Percentiles rank a stretch among this genome's conserved stretches.
Conservation (phyloP, 495 filamentous ascomycete species). For the Xylaria curta region DNA sequence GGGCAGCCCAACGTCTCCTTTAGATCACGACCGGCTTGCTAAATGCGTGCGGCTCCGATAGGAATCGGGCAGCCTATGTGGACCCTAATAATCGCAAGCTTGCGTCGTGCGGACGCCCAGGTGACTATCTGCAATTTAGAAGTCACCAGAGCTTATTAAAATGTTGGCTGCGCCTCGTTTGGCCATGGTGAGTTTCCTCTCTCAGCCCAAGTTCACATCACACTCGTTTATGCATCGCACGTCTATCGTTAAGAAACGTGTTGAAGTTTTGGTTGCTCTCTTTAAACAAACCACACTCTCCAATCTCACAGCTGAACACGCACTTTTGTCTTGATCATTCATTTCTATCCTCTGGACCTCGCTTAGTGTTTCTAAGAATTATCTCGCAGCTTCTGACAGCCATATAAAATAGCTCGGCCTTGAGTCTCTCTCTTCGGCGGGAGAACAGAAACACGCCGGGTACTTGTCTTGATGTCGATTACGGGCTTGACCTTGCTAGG, state of each 20-base stretch:
- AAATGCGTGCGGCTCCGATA: not conserved
- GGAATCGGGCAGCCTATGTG: not conserved
- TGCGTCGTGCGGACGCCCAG: not conserved
- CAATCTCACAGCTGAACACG: not conserved
- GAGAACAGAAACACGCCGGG: not conserved
- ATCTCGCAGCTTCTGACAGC: not conserved
- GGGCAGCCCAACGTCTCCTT: not conserved
- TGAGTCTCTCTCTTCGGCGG: not conserved
- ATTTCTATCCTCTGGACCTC: not conserved
- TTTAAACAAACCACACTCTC: not conserved
- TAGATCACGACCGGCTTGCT: not conserved
- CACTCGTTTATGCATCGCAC: slow-evolving; percentile 2
- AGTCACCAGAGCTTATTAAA: slow-evolving; percentile 5
- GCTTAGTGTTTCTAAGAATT: not conserved
- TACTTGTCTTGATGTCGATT: not conserved
- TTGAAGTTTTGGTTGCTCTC: not conserved
- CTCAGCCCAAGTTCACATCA: not conserved
- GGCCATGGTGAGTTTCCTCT: not conserved
- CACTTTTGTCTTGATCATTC: not conserved
- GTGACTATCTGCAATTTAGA: not conserved
- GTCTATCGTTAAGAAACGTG: not conserved
- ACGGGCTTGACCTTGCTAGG: not conserved
- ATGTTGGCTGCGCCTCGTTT: not conserved
- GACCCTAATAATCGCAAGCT: not conserved
- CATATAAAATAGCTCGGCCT: not conserved